phyloP scores from a whole-genome alignment of 2,329 filamentous ascomycete genomes.

The Penicillium paneum region DNA sequence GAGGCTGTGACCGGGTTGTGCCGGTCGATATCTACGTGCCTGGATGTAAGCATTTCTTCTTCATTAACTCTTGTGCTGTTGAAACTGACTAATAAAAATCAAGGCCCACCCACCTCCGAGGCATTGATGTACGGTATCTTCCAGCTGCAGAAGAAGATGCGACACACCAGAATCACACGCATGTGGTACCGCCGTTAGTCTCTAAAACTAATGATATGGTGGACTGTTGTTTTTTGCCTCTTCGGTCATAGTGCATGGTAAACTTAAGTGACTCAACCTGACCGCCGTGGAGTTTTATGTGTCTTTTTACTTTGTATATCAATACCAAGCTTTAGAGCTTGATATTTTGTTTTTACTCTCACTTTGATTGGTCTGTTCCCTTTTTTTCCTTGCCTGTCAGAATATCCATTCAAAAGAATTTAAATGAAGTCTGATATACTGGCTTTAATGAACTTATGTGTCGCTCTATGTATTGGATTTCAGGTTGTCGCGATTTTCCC shows the following conservation, averaged over 20 bases:
- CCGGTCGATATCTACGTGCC: constrained; percentile 86
- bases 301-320: constrained; percentile 25
- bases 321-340: constrained; percentile 11
- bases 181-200: constrained; percentile 56
- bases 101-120: constrained; percentile 53
- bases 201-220: background rate
- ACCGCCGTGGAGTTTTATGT: constrained; percentile 22
- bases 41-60: constrained; percentile 61
- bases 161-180: constrained; percentile 54
- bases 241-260: constrained; percentile 15
- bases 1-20: constrained; percentile 74
- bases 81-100: constrained; percentile 11
- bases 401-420: constrained; percentile 18
- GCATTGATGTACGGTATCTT: constrained; percentile 66
- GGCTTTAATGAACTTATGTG: background rate
- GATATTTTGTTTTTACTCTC: constrained; percentile 4
- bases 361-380: constrained; percentile 1
- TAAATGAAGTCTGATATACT: background rate
- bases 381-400: constrained; percentile 2
- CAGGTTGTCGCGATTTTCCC: background rate
- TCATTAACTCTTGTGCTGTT: background rate
- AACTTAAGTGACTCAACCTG: constrained; percentile 15
- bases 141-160: constrained; percentile 77
- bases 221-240: constrained; percentile 11
- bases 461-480: background rate